These are phyloP conservation scores for Aureobasidium sp. DNA, from an alignment of 2,329 filamentous ascomycete genomes.

Conservation along the genomic window DNA sequence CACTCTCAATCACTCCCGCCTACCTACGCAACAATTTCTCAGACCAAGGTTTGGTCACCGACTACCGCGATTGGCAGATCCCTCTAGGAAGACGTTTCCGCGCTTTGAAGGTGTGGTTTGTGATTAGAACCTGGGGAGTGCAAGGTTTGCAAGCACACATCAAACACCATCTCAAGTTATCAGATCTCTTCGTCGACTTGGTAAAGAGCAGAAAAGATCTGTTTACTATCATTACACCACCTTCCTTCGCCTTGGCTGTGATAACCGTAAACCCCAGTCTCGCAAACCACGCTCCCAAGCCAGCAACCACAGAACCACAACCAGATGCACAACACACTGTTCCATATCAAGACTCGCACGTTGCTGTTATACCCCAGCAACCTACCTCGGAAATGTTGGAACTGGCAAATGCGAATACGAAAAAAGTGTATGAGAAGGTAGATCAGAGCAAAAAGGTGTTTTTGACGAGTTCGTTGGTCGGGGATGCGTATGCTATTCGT, in stretches of 20 bases:
- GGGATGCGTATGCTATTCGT: constrained; percentile 67
- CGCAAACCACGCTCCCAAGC: constrained; percentile 15
- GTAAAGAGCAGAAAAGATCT: constrained; percentile 55
- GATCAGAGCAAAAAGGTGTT: constrained; percentile 71
- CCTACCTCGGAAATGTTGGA: constrained; percentile 36
- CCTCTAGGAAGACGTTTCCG: constrained; percentile 84
- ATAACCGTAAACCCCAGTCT: constrained; percentile 51
- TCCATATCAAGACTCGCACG: constrained; percentile 21
- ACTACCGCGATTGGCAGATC: constrained; percentile 97
- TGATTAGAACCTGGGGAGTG: constrained; percentile 73
- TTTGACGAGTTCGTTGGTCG: constrained; percentile 67
- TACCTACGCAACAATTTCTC: constrained; percentile 78
- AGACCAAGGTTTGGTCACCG: constrained; percentile 76
- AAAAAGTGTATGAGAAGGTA: constrained; percentile 64
- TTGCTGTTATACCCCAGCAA: constrained; percentile 19
- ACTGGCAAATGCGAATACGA: constrained; percentile 59
- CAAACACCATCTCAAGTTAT: constrained; percentile 56
- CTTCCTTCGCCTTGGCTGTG: constrained; percentile 71
- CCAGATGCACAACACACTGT: constrained; percentile 17
- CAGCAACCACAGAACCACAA: constrained; percentile 14
- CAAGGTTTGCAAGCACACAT: constrained; percentile 67
- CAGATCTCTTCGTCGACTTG: constrained; percentile 59
- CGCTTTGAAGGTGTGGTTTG: constrained; percentile 90
- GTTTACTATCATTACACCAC: constrained; percentile 65
- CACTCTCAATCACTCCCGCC: constrained; percentile 67